Evolutionary conservation across 2,329 filamentous ascomycete species (phyloP), one percentile per base, ranked within the genome.

Genomic region (Neonectria faginata): DNA sequence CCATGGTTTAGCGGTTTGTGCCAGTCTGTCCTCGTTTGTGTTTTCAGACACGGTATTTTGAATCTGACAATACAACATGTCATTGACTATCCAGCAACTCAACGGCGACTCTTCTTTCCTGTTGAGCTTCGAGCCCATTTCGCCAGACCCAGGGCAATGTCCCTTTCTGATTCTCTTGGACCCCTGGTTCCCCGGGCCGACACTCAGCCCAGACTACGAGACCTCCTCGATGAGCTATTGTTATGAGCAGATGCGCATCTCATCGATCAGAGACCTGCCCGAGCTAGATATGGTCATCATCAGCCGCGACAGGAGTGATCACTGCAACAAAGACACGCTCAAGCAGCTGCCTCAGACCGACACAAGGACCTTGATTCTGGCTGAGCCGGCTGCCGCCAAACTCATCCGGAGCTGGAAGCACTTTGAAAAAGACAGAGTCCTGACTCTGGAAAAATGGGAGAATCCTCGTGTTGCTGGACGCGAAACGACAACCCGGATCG

Each of bases 121-220:
- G 39, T 81, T 92, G 48, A 86, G 85, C 29, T 90, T 92, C 72
- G 81, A 85, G 60, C 86, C 87, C 33, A 78, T 85, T 29, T 78
- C 81, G n/a, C 57, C 57, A 16, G 62, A 70, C 9, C 58, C 54
- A 18, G 65, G 53, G 16, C 51, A 55, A 12, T 81, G 81, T 55
- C 83, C 85, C 4, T 93, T 91, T 76, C 88, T 86, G 16, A 85
- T 94, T 57, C 83, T 94, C 44, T 78, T 93, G 55, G 91, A 94
- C 75, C 91, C 92, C 3, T 93, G 90, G 88, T 82, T 92, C 33
- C 81, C 82, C 11, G 88, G 89, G 0, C 79, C 85, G 4, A 88
- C 88, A 11, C 86, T 85, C 57, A 85, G 90, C 66, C 82, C 87
- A 70, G 87, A 88, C 71, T 81, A 86, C 29, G 84, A 83, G 72